Conservation (phyloP, 2,329 filamentous ascomycete species). For the Aaosphaeria arxii region DNA sequence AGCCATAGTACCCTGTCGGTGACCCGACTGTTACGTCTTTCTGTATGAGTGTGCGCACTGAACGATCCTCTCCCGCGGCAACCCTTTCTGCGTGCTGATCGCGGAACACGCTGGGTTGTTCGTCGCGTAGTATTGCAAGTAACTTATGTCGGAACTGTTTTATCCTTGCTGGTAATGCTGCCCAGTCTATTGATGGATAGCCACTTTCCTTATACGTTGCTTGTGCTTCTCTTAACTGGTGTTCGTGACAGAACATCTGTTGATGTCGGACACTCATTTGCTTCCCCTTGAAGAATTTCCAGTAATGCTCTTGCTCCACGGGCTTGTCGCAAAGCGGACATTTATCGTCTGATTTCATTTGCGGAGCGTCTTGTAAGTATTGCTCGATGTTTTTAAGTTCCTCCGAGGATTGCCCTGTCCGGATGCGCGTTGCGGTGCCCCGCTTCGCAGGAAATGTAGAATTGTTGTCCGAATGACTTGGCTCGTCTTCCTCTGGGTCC, state of each 20-base stretch:
- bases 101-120: conserved; percentile 57
- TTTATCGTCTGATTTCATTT: conserved; percentile 4
- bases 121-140: conserved; percentile 57
- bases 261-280: conserved; percentile 51
- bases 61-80: conserved; percentile 57
- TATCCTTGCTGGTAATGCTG: conserved; percentile 57
- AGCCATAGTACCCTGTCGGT: conserved; percentile 77
- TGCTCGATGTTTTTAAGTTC: conserved; percentile 4
- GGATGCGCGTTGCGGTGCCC: neutral
- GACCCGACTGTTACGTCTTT: conserved; percentile 31
- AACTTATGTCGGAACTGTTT: conserved; percentile 55
- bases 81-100: conserved; percentile 55
- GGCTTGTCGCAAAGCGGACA: conserved; percentile 67
- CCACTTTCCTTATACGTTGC: conserved; percentile 50
- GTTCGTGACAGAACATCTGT: conserved; percentile 34
- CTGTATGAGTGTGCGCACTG: conserved; percentile 39
- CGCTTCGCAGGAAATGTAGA: too few species aligned
- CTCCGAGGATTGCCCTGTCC: neutral
- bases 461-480: too few species aligned
- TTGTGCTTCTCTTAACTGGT: conserved; percentile 28
- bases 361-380: conserved; percentile 1
- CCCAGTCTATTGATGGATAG: conserved; percentile 74
- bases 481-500: neutral
- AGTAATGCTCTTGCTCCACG: conserved; percentile 57
- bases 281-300: conserved; percentile 36